phyloP scores from a whole-genome alignment of 306 rosid genomes.

The Ammopiptanthus mongolicus region DNA sequence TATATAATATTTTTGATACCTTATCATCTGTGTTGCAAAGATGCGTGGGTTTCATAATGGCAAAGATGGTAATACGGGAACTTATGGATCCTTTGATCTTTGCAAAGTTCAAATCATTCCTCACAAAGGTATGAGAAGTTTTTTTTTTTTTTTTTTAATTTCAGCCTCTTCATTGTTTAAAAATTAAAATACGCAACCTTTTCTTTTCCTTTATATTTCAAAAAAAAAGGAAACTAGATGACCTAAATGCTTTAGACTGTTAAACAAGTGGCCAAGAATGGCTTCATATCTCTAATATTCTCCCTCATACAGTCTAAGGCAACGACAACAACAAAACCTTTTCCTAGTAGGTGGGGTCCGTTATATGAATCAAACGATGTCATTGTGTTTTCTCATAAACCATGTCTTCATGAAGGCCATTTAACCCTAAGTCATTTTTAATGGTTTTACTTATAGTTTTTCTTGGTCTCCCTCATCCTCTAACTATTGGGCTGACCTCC shows the following conservation, averaged over 20 bases:
- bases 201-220: not conserved
- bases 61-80: constrained; percentile 90
- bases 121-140: constrained; percentile 65
- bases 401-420: too few relatives aligned
- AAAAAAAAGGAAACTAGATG: not conserved
- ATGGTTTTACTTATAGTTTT: too few relatives aligned
- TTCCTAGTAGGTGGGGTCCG: too few relatives aligned
- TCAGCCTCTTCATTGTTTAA: constrained; percentile 11
- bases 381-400: too few relatives aligned
- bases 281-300: constrained; percentile 8
- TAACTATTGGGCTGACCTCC: too few relatives aligned
- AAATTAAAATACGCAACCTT: not conserved
- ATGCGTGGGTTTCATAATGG: constrained; percentile 92
- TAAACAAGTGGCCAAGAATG: not conserved
- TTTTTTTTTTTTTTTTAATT: constrained; percentile 4
- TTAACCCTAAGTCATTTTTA: too few relatives aligned
- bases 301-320: not conserved
- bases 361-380: too few relatives aligned
- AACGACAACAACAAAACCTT: too few relatives aligned
- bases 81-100: constrained; percentile 85
- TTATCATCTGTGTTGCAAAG: constrained; percentile 42
- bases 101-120: constrained; percentile 75
- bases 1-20: constrained; percentile 28
- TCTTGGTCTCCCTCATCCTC: too few relatives aligned
- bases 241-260: constrained; percentile 4